phyloP scores from a whole-genome alignment of 1,284 basidiomycete genomes.

The Coniferiporia weirii region DNA sequence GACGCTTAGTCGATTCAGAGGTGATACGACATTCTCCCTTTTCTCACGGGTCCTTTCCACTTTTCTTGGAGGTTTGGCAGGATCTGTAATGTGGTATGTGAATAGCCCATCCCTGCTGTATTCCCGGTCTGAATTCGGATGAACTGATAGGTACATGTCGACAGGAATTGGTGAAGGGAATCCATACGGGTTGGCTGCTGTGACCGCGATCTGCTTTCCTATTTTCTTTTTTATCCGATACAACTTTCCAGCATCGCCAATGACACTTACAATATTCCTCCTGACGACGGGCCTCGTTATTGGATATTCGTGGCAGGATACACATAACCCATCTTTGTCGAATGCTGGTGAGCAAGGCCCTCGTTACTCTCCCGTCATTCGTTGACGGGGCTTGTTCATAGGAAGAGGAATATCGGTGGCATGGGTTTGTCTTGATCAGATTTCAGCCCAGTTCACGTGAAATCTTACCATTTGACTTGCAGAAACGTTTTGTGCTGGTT shows the following conservation, averaged over 20 bases:
- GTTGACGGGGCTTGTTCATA: conserved; percentile 8
- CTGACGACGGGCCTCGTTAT: conserved; percentile 67
- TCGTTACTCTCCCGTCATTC: background rate
- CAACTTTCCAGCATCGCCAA: conserved; percentile 70
- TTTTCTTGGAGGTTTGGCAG: conserved; percentile 64
- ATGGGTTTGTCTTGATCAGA: conserved; percentile 43
- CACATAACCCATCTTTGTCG: conserved; percentile 37
- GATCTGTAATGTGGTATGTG: conserved; percentile 64
- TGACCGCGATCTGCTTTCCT: conserved; percentile 67
- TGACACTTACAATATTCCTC: conserved; percentile 70
- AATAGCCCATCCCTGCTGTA: conserved; percentile 6
- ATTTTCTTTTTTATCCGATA: conserved; percentile 63
- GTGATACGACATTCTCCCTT: conserved; percentile 72
- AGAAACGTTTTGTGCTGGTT: conserved; percentile 63
- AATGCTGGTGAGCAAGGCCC: conserved; percentile 40
- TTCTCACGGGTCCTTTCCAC: conserved; percentile 61
- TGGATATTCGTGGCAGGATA: conserved; percentile 70
- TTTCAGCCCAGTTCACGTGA: background rate
- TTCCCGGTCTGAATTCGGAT: background rate
- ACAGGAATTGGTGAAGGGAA: conserved; percentile 61
- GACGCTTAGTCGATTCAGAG: conserved; percentile 63
- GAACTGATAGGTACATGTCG: conserved; percentile 65
- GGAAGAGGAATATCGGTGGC: conserved; percentile 49
- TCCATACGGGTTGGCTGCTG: conserved; percentile 69
- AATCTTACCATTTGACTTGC: conserved; percentile 1